Conservation (phyloP, 208 protist genomes). For the Wallacemonas sp. region DNA sequence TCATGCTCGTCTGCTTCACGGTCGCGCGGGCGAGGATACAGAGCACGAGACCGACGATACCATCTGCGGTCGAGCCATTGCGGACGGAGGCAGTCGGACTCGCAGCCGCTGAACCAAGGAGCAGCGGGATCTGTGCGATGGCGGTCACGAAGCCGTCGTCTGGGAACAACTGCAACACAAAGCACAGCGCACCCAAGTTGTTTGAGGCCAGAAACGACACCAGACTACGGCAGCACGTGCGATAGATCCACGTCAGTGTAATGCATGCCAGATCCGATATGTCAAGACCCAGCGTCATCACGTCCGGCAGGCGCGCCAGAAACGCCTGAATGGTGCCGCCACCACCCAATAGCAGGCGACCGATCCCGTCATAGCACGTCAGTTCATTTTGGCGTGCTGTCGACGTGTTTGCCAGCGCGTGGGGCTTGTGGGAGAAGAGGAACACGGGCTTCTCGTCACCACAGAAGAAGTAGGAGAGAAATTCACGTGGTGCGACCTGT, state of each 20-base stretch:
- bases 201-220: slow-evolving; percentile 23
- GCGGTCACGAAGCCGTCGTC: slow-evolving; percentile 44
- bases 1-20: slow-evolving; percentile 18
- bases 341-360: slow-evolving; percentile 1
- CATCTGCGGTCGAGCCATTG: slow-evolving; percentile 13
- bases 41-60: slow-evolving; percentile 14
- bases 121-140: slow-evolving; percentile 29
- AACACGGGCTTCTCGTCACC: slow-evolving; percentile 5
- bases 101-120: neutral
- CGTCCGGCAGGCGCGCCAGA: neutral
- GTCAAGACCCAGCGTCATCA: slow-evolving; percentile 25
- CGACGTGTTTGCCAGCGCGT: neutral
- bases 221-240: slow-evolving; percentile 16
- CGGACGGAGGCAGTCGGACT: slow-evolving; percentile 1
- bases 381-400: neutral
- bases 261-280: slow-evolving; percentile 33
- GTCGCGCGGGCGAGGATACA: slow-evolving; percentile 25
- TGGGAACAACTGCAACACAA: slow-evolving; percentile 43
- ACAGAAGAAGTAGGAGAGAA: slow-evolving; percentile 16
- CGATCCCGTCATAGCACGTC: neutral
- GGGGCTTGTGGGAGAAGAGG: neutral
- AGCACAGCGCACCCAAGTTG: slow-evolving; percentile 29
- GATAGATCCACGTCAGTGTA: slow-evolving; percentile 38
- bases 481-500: slow-evolving; percentile 4
- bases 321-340: slow-evolving; percentile 1